These are phyloP conservation scores for Pascua guehoae DNA, from an alignment of 1,284 basidiomycete species.

Conservation along the genomic window DNA sequence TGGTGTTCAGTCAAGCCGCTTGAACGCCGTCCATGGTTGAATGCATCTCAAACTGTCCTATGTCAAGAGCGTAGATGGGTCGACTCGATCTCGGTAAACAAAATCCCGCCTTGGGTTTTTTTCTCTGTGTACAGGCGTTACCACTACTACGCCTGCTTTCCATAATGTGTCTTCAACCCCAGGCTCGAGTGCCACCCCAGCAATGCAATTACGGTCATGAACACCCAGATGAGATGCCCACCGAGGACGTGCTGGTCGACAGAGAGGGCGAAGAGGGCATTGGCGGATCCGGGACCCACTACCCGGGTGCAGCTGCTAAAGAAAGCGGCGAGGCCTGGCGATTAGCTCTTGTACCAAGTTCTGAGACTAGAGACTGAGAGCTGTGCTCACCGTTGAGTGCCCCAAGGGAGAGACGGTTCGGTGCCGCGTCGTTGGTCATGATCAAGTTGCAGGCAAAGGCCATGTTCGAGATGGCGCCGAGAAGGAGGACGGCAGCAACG, in stretches of 20 bases:
- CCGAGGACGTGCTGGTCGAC: constrained; percentile 35
- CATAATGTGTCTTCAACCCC: constrained; percentile 4
- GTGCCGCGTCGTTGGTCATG: constrained; percentile 38
- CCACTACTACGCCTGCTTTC: not conserved
- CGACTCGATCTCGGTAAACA: too few relatives aligned
- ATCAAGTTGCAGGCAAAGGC: constrained; percentile 41
- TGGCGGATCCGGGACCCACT: constrained; percentile 33
- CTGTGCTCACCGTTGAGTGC: constrained; percentile 27
- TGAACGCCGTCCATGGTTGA: too few relatives aligned
- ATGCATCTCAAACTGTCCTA: too few relatives aligned
- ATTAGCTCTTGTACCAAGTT: too few relatives aligned
- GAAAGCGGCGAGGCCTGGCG: constrained; percentile 11
- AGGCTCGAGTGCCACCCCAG: constrained; percentile 17
- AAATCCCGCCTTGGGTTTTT: too few relatives aligned
- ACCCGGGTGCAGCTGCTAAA: constrained; percentile 30
- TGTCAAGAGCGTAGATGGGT: too few relatives aligned
- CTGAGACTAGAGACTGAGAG: constrained; percentile 9
- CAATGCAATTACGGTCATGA: constrained; percentile 18
- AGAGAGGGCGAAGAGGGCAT: constrained; percentile 36
- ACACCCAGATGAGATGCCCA: constrained; percentile 38
- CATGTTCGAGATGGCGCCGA: constrained; percentile 30
- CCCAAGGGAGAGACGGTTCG: constrained; percentile 26
- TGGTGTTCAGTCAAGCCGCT: too few relatives aligned
- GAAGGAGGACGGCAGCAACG: constrained; percentile 13
- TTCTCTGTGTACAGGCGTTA: not conserved